Evolutionary conservation across 768 basidiomycete genomes (phyloP), one percentile per base, ranked within the genome.

Genomic region (Pleurotus eryngii): DNA sequence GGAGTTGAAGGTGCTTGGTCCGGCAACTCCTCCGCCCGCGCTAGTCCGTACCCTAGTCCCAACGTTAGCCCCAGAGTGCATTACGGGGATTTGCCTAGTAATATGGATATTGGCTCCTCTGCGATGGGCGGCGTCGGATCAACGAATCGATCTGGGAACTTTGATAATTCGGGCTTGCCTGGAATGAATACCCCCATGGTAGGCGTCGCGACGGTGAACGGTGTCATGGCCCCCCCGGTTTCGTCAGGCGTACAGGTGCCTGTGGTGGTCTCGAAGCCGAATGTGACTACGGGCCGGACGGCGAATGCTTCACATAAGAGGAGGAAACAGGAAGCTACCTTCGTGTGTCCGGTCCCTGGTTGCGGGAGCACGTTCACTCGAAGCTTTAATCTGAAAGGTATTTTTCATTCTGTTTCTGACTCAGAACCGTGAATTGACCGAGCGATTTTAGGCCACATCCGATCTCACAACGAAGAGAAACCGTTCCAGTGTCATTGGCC

Each of bases 401-500:
- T 57, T 37, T 56, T 24, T 60, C 24, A 24, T 30, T 46, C 4
- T 38, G 48, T 15, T 37, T 4, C 5, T 20, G 56, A 42, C 22
- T 43, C 14, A 38, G 30, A 20, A n/a, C 24, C 40, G 17, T 66
- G 37, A 60, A 59, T 15, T 54, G 40, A 11, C 8, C 3, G 57
- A 46, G 30, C 39, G 57, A 40, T 57, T 57, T 61, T 47, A 90
- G 88, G 95, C n/a, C 95, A 98, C 67, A 79, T 97, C 64, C 89
- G 95, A 42, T 93, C 91, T 12, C 95, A 97, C 65, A 94, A 90
- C 59, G 95, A 95, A 70, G 93, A 96, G 72, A 88, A 93, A 60
- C 95, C 95, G 30, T 98, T 94, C 79, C 84, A 89, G 70, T 98
- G 95, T 74, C 87, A 90, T 65, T 96, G 93, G 87, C 92, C 92